Percentiles rank a stretch among this genome's conserved stretches.
Conservation (phyloP, 2,329 filamentous ascomycete species). For the Pestalotiopsis sp. region DNA sequence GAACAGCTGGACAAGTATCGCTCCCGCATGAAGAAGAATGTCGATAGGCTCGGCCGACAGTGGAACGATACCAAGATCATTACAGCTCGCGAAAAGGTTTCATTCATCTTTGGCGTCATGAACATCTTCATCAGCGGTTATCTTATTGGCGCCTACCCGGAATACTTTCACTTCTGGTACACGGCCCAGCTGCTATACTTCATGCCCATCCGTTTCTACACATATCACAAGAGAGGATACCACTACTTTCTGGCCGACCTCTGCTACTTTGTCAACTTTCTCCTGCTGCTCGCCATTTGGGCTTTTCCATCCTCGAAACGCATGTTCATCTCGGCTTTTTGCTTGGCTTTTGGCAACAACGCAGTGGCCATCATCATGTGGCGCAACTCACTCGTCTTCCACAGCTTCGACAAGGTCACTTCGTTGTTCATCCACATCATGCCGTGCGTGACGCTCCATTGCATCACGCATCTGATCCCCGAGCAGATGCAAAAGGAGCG, state of each 20-base stretch:
- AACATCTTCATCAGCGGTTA: slow-evolving; percentile 98
- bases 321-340: slow-evolving; percentile 89
- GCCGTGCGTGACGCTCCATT: slow-evolving; percentile 93
- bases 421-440: slow-evolving; percentile 99
- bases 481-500: slow-evolving; percentile 65
- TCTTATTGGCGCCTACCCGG: slow-evolving; percentile 81
- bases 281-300: slow-evolving; percentile 84
- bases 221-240: slow-evolving; percentile 88
- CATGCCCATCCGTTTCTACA: slow-evolving; percentile 93
- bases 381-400: slow-evolving; percentile 97
- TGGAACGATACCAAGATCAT: slow-evolving; percentile 93
- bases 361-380: slow-evolving; percentile 98
- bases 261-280: slow-evolving; percentile 96
- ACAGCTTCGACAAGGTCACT: slow-evolving; percentile 97
- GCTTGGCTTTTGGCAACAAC: slow-evolving; percentile 93
- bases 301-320: slow-evolving; percentile 88
- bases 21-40: slow-evolving; percentile 81
- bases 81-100: slow-evolving; percentile 88
- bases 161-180: slow-evolving; percentile 94
- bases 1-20: slow-evolving; percentile 92
- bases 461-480: slow-evolving; percentile 81
- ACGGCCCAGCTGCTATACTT: slow-evolving; percentile 86
- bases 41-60: slow-evolving; percentile 81
- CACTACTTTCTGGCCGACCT: slow-evolving; percentile 97
- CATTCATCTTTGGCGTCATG: slow-evolving; percentile 93